A percentile compares a stretch with the other conserved stretches of the same genome.
Evolutionary conservation across 768 basidiomycete genomes (phyloP).

Genomic region (Dictyophora rubrovolvata): DNA sequence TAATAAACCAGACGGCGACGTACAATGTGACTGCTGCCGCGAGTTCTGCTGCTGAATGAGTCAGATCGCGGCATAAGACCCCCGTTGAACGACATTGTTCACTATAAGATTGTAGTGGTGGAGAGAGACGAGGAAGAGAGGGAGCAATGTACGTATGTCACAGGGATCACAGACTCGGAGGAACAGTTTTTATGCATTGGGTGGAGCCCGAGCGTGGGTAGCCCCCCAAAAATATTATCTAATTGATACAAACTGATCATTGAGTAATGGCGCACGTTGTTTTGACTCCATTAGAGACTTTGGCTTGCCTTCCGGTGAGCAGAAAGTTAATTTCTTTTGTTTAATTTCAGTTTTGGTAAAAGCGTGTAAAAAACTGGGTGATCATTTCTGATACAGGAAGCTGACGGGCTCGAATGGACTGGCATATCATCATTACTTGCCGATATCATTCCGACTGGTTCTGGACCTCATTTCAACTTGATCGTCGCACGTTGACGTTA

Average conservation of each 20-base stretch:
- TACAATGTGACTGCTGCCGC: slow-evolving; percentile 69
- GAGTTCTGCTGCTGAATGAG: slow-evolving; percentile 59
- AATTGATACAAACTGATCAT: not conserved
- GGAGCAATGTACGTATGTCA: not conserved
- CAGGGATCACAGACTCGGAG: not conserved
- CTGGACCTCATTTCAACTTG: not conserved
- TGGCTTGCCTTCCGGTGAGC: too few relatives aligned
- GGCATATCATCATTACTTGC: not conserved
- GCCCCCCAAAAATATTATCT: not conserved
- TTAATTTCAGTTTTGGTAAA: not conserved
- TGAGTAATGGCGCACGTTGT: not conserved
- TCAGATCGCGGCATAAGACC: slow-evolving; percentile 52
- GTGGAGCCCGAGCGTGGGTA: not conserved
- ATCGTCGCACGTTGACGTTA: not conserved
- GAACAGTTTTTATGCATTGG: not conserved
- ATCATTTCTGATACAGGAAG: not conserved
- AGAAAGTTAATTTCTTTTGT: not conserved
- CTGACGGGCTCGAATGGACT: not conserved
- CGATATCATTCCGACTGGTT: not conserved
- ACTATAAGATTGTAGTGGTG: not conserved
- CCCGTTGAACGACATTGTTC: slow-evolving; percentile 36
- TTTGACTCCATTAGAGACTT: too few relatives aligned
- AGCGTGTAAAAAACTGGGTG: not conserved
- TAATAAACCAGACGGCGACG: not conserved
- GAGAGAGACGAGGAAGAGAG: not conserved